phyloP scores from a whole-genome alignment of 352 stramenopile species.

The Pythium angustatum region DNA sequence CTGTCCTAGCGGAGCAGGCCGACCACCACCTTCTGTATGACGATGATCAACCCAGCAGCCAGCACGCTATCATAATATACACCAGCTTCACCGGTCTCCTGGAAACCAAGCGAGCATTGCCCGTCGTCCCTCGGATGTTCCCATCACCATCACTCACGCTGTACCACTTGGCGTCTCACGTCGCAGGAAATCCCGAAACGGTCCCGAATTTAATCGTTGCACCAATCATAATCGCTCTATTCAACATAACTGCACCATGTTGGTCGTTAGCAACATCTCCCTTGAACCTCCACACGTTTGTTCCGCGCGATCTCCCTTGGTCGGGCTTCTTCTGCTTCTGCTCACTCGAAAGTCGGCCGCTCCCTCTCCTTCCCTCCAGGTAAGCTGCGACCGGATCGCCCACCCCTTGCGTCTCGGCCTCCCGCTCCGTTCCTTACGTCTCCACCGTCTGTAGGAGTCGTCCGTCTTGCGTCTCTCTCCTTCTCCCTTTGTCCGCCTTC shows the following conservation, averaged over 20 bases:
- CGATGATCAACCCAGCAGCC: not conserved
- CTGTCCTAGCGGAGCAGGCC: not conserved
- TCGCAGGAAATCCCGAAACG: conserved; percentile 21
- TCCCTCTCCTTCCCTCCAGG: not conserved
- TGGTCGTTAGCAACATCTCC: conserved; percentile 22
- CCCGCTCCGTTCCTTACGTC: conserved; percentile 1
- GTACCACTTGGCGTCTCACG: conserved; percentile 21
- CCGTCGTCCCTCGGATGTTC: too few relatives aligned
- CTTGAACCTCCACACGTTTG: conserved; percentile 35
- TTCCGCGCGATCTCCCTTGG: conserved; percentile 11
- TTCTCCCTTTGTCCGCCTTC: not conserved
- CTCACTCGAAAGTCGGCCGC: conserved; percentile 9
- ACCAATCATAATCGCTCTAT: conserved; percentile 22
- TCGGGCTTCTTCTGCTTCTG: not conserved
- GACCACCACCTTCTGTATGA: not conserved
- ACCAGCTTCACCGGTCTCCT: too few relatives aligned
- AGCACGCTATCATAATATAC: not conserved
- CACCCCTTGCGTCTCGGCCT: not conserved
- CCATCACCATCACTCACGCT: conserved; percentile 21
- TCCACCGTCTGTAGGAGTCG: not conserved
- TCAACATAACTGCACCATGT: not conserved
- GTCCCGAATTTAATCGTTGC: conserved; percentile 1
- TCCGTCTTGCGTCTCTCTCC: not conserved
- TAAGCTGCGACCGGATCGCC: not conserved
- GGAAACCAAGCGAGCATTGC: too few relatives aligned